Percentiles rank a stretch among this genome's conserved stretches.
Conservation (phyloP, 1,284 basidiomycete genomes). For the Trichosporon sp. region DNA sequence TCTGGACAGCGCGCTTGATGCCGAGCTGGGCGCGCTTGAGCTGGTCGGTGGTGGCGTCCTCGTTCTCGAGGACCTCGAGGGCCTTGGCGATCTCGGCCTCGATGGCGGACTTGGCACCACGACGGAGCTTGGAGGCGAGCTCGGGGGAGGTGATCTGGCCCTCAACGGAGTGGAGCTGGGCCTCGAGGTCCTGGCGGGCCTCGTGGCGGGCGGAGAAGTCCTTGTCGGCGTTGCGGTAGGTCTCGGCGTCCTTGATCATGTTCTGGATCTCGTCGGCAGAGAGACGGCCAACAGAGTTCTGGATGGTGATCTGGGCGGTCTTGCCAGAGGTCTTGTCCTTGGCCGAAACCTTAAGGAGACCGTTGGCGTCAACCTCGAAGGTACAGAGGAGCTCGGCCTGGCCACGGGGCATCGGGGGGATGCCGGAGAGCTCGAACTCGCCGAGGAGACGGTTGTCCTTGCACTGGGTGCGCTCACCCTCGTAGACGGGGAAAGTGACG, state of each 20-base stretch:
- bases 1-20: slow-evolving; percentile 93
- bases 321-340: slow-evolving; percentile 92
- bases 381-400: slow-evolving; percentile 95
- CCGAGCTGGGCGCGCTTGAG: slow-evolving; percentile 88
- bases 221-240: slow-evolving; percentile 94
- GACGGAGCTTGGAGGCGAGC: slow-evolving; percentile 95
- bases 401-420: slow-evolving; percentile 94
- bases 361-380: slow-evolving; percentile 97
- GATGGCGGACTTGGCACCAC: slow-evolving; percentile 86
- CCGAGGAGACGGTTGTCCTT: slow-evolving; percentile 95
- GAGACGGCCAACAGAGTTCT: slow-evolving; percentile 90
- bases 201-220: slow-evolving; percentile 95
- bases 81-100: slow-evolving; percentile 95
- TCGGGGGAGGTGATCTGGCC: slow-evolving; percentile 84
- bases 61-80: slow-evolving; percentile 93
- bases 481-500: slow-evolving; percentile 97
- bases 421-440: slow-evolving; percentile 95
- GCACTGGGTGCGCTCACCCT: slow-evolving; percentile 88
- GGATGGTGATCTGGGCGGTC: slow-evolving; percentile 83
- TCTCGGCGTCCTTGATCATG: slow-evolving; percentile 98
- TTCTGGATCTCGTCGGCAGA: slow-evolving; percentile 92
- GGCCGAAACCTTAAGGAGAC: slow-evolving; percentile 88
- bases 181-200: slow-evolving; percentile 93
- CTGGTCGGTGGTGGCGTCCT: slow-evolving; percentile 87
- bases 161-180: slow-evolving; percentile 93